Base-by-base conservation (phyloP, 169 alveolate genomes). In the Theileria parva region DNA sequence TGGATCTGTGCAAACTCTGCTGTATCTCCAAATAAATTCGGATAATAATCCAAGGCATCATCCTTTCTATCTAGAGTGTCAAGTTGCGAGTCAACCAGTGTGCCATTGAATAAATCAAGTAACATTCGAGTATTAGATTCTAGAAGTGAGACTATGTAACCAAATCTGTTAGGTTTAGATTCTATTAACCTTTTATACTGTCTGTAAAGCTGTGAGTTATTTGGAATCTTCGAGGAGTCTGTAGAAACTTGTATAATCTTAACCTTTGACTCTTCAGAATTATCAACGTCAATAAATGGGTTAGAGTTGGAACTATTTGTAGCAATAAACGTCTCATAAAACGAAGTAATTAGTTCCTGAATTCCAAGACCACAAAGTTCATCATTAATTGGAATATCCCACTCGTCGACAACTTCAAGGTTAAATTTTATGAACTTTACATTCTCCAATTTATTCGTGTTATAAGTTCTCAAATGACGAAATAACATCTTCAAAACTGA, bases 11-110 rank as follows among this genome's bases (percentile, higher is more conserved):
- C 87, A 28, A 88, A 92, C 57, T 92, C 92, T 55, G 95, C 78
- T 19, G 90, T 90, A 51, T 89, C 96, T 19, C 96, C 96, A 60
- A 93, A 87, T 77, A 83, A 81, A 77, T 91, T 91, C 2, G 96
- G 96, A 69, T 92, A 93, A 55, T 81, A 93, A 71, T 92, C 91
- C 7, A 71, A 81, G 21, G 67, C 65, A 59, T 84, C 81, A n/a
- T 66, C 48, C 19, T 37, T 39, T 25, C 44, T 60, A 25, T 84
- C n/a, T n/a, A n/a, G n/a, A n/a, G n/a, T n/a, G n/a, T 65, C 85
- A 1, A 25, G 51, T 5, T 77, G 77, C 61, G 48, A n/a, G n/a
- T 37, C 48, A 37, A 37, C 4, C 8, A 37, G 8, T 37, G 48
- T 37, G 4, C 61, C 17, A 8, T 71, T 77, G 53, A 80, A 80